Conservation (phyloP, 352 stramenopile species). For the Phytophthora vignae region DNA sequence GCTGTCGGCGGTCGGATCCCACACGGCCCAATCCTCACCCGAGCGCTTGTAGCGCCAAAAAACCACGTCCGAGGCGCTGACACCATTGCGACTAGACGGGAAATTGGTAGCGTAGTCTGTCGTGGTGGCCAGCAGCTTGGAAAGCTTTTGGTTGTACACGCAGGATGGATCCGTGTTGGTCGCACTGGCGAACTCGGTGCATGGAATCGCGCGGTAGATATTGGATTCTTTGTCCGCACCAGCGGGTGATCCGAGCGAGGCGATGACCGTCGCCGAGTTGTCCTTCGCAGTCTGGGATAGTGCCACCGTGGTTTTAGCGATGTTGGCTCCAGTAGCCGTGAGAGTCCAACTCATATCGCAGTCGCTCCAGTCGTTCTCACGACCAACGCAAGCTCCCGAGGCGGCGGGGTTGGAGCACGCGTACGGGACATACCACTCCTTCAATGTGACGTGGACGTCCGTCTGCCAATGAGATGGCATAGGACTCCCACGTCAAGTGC, state of each 20-base stretch:
- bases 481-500: too few species aligned
- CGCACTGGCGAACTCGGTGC: conserved; percentile 16
- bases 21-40: conserved; percentile 11
- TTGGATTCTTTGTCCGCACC: conserved; percentile 1
- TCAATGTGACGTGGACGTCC: too few species aligned
- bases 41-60: conserved; percentile 64
- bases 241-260: not conserved
- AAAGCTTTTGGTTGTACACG: conserved; percentile 26
- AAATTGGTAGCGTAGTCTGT: not conserved
- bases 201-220: conserved; percentile 22
- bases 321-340: conserved; percentile 41
- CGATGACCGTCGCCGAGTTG: too few species aligned
- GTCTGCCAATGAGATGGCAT: too few species aligned
- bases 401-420: not conserved
- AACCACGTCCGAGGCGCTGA: not conserved
- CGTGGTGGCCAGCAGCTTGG: conserved; percentile 12
- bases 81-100: not conserved
- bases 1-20: conserved; percentile 7
- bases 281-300: too few species aligned
- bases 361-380: not conserved
- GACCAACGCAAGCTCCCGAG: too few species aligned
- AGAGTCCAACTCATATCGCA: conserved; percentile 45
- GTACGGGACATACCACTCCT: conserved; percentile 10
- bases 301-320: conserved; percentile 25
- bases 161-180: conserved; percentile 1